Conservation (phyloP, 352 stramenopile species). For the Peronospora belbahrii region DNA sequence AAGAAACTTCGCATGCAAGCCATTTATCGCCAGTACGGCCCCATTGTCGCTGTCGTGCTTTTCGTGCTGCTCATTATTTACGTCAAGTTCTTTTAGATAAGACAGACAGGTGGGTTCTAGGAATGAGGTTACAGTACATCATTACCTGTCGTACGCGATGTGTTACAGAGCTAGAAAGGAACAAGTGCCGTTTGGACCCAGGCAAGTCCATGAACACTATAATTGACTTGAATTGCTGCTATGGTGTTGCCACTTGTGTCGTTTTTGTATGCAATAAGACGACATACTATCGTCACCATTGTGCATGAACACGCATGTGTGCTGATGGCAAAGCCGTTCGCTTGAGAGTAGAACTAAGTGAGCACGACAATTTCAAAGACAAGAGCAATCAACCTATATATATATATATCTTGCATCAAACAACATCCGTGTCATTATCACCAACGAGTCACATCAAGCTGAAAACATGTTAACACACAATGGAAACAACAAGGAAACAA, state of each 20-base stretch:
- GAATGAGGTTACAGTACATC: neutral
- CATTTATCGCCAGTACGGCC: conserved; percentile 84
- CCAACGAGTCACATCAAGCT: conserved; percentile 31
- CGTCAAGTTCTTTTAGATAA: conserved; percentile 85
- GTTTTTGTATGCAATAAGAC: conserved; percentile 9
- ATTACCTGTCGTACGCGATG: neutral
- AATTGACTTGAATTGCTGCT: conserved; percentile 18
- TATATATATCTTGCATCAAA: too few relatives aligned
- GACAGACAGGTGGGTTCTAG: conserved; percentile 5
- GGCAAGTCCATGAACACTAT: conserved; percentile 8
- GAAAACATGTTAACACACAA: conserved; percentile 13
- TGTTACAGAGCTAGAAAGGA: conserved; percentile 6
- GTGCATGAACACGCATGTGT: too few relatives aligned
- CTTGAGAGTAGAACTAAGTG: too few relatives aligned
- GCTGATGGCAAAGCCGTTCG: too few relatives aligned
- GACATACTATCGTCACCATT: conserved; percentile 7
- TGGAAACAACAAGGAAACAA: neutral
- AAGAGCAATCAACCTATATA: too few relatives aligned
- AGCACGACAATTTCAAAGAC: too few relatives aligned
- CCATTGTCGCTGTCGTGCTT: conserved; percentile 69
- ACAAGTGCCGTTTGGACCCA: conserved; percentile 1
- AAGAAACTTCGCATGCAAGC: conserved; percentile 90
- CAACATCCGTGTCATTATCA: too few relatives aligned
- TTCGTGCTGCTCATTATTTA: conserved; percentile 87
- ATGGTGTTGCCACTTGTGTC: neutral